A percentile compares a stretch with the other conserved stretches of the same genome.
phyloP scores from a whole-genome alignment of 306 rosid species.

The Acacia crassicarpa region DNA sequence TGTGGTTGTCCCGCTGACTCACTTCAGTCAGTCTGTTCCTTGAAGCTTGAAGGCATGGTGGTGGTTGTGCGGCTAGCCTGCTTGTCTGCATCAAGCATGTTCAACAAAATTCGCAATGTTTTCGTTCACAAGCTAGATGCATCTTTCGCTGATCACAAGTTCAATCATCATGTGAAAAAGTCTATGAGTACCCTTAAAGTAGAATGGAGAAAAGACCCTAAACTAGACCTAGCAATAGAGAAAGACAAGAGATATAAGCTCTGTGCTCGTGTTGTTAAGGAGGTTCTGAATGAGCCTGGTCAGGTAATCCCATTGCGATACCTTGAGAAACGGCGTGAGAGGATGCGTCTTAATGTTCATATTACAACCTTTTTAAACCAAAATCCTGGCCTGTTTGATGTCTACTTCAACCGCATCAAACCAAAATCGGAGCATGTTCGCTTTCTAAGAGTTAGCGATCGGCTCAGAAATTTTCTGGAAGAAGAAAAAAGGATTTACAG shows the following conservation, averaged over 20 bases:
- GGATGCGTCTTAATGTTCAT: conserved; percentile 58
- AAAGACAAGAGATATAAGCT: conserved; percentile 61
- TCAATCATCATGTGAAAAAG: conserved; percentile 32
- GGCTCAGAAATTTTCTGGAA: conserved; percentile 51
- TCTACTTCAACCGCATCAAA: conserved; percentile 64
- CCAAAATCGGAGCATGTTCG: conserved; percentile 66
- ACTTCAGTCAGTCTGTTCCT: background rate
- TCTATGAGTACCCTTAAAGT: conserved; percentile 75
- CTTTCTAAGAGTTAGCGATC: conserved; percentile 51
- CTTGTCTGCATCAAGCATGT: background rate
- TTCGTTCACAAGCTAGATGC: background rate
- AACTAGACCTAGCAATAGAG: conserved; percentile 73
- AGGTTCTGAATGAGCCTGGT: conserved; percentile 66
- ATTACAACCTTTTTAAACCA: conserved; percentile 45
- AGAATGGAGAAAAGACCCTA: conserved; percentile 76
- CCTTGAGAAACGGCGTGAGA: conserved; percentile 68
- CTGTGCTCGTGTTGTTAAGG: conserved; percentile 61
- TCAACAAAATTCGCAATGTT: background rate
- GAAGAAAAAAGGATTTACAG: conserved; percentile 46
- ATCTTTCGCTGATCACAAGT: background rate
- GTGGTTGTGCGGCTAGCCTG: background rate
- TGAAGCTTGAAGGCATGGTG: too few species aligned
- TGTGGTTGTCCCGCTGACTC: too few species aligned
- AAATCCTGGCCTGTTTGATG: conserved; percentile 69
- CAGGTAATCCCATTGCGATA: conserved; percentile 58